phyloP scores from a whole-genome alignment of 1,284 basidiomycete species.

The Moniliophthora roreri region DNA sequence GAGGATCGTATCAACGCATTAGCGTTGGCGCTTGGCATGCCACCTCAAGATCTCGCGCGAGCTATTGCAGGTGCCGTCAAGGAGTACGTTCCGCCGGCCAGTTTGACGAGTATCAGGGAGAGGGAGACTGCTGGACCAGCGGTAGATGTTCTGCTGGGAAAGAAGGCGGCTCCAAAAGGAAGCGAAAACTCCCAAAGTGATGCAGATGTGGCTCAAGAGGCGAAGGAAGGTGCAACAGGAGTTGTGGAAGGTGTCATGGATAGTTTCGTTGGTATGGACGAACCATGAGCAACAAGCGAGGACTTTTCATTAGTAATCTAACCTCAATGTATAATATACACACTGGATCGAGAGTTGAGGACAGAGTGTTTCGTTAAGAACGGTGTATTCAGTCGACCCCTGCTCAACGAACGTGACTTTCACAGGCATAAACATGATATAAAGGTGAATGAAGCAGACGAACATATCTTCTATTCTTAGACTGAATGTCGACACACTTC shows the following conservation, averaged over 20 bases:
- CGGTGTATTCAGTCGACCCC: too few relatives aligned
- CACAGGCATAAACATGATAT: too few relatives aligned
- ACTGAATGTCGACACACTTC: too few relatives aligned
- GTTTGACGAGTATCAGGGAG: constrained; percentile 50
- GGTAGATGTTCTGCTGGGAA: constrained; percentile 38
- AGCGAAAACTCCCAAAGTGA: neutral
- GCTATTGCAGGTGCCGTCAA: constrained; percentile 60
- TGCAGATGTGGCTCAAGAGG: neutral
- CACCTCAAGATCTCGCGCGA: constrained; percentile 55
- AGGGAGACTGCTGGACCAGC: constrained; percentile 41
- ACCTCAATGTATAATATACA: too few relatives aligned
- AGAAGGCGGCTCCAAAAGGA: constrained; percentile 17
- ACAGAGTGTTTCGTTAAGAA: too few relatives aligned
- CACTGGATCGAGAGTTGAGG: too few relatives aligned
- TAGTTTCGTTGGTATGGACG: constrained; percentile 47
- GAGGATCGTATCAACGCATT: constrained; percentile 58
- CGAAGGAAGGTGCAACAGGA: constrained; percentile 19
- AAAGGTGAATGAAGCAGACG: too few relatives aligned
- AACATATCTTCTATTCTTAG: too few relatives aligned
- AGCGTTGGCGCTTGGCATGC: constrained; percentile 60
- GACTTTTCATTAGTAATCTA: too few relatives aligned
- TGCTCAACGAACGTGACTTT: too few relatives aligned
- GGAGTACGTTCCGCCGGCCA: constrained; percentile 56
- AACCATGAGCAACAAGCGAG: constrained; percentile 27
- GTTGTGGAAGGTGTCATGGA: constrained; percentile 38